Evolutionary conservation across 192 early-diverging fungal genomes (phyloP).

Genomic region (Gamsiella multidivaricata): DNA sequence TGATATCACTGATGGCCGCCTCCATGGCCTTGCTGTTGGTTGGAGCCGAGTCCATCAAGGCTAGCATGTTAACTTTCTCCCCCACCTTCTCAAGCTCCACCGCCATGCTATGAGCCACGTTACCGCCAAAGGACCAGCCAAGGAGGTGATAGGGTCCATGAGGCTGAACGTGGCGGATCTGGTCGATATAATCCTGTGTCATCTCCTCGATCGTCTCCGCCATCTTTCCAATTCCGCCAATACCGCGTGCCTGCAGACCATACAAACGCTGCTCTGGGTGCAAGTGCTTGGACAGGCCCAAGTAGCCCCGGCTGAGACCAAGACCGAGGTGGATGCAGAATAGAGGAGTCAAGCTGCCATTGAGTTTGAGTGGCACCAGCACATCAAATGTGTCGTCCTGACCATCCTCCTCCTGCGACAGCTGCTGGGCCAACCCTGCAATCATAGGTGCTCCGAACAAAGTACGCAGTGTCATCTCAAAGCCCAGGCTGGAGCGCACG

Average conservation of each 20-base stretch:
- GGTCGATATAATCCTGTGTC: slow-evolving; percentile 15
- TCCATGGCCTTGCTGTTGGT: not conserved
- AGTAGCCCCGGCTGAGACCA: slow-evolving; percentile 19
- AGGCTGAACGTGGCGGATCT: slow-evolving; percentile 11
- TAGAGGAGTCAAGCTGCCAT: slow-evolving; percentile 15
- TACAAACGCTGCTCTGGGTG: slow-evolving; percentile 27
- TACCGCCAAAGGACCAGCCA: slow-evolving; percentile 17
- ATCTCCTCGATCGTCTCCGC: slow-evolving; percentile 14
- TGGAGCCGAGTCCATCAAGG: slow-evolving; percentile 9
- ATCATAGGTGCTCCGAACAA: slow-evolving; percentile 18
- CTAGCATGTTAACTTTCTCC: not conserved
- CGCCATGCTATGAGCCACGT: slow-evolving; percentile 1
- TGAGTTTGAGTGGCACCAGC: slow-evolving; percentile 19
- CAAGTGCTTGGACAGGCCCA: slow-evolving; percentile 8
- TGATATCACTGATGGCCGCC: too few species aligned
- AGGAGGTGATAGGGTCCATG: slow-evolving; percentile 16
- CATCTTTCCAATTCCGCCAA: not conserved
- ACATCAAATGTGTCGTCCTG: not conserved
- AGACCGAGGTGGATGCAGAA: slow-evolving; percentile 26
- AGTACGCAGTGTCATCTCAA: not conserved
- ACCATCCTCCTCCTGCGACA: not conserved
- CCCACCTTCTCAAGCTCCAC: slow-evolving; percentile 8
- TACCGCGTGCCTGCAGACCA: slow-evolving; percentile 33
- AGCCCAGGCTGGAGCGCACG: not conserved
- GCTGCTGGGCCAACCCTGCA: not conserved